Conservation (phyloP, 83 land plant genomes). For the Isoetes engelmannii region DNA sequence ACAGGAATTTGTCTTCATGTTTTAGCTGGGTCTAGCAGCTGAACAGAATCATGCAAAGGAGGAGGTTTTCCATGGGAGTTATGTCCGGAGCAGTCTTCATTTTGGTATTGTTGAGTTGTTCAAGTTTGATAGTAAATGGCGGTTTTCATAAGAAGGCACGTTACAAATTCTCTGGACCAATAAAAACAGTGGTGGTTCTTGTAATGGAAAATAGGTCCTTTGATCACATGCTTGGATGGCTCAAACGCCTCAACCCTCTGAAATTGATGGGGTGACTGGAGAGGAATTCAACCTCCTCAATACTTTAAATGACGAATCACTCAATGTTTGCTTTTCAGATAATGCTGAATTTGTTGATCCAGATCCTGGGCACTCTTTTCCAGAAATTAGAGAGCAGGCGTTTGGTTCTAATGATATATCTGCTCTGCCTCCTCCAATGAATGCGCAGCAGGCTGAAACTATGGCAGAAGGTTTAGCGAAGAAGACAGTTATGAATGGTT, state of each 20-base stretch:
- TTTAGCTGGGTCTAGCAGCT: too few species aligned
- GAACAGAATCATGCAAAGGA: too few species aligned
- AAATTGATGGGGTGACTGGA: conserved; percentile 69
- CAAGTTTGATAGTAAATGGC: too few species aligned
- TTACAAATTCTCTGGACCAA: conserved; percentile 11
- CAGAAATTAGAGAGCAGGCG: conserved; percentile 27
- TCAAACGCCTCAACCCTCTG: conserved; percentile 43
- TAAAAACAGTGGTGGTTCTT: conserved; percentile 31
- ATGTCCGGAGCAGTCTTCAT: too few species aligned
- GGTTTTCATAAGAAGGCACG: too few species aligned
- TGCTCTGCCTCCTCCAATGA: conserved; percentile 19
- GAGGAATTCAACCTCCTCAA: conserved; percentile 44
- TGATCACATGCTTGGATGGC: conserved; percentile 38
- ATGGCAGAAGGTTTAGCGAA: neutral
- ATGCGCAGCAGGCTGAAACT: conserved; percentile 15
- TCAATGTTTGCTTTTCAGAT: conserved; percentile 36
- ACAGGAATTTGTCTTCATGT: too few species aligned
- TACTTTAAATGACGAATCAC: conserved; percentile 44
- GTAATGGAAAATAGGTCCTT: conserved; percentile 38
- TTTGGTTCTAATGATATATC: conserved; percentile 14
- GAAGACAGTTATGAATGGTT: conserved; percentile 10
- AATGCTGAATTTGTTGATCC: conserved; percentile 59
- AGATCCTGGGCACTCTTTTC: conserved; percentile 44
- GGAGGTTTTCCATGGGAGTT: too few species aligned
- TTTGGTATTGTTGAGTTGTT: too few species aligned